A percentile compares a stretch with the other conserved stretches of the same genome.
phyloP scores from a whole-genome alignment of 2,329 filamentous ascomycete species.

The Colletotrichum sp. region DNA sequence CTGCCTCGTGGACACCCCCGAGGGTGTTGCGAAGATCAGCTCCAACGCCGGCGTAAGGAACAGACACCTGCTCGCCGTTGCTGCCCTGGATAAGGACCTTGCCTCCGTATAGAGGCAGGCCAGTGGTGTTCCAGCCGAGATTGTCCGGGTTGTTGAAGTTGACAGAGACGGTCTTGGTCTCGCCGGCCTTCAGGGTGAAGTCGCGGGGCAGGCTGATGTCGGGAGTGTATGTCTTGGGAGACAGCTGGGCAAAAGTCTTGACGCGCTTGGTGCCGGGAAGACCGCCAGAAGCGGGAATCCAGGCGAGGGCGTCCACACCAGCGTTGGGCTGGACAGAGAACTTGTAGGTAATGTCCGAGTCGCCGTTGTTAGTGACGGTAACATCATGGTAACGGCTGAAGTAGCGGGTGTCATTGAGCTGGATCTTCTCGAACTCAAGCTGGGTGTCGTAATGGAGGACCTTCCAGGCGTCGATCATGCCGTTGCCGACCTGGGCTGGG shows the following conservation, averaged over 20 bases:
- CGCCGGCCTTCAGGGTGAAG: constrained; percentile 29
- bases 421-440: constrained; percentile 45
- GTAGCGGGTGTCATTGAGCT: constrained; percentile 50
- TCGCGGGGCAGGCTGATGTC: constrained; percentile 22
- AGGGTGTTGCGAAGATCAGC: constrained; percentile 19
- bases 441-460: constrained; percentile 42
- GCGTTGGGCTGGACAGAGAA: constrained; percentile 33
- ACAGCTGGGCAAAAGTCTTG: constrained; percentile 28
- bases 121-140: constrained; percentile 26
- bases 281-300: constrained; percentile 3
- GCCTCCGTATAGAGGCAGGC: constrained; percentile 38
- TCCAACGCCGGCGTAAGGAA: constrained; percentile 40
- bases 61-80: constrained; percentile 44
- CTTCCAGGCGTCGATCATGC: constrained; percentile 47
- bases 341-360: constrained; percentile 37
- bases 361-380: constrained; percentile 41
- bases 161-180: constrained; percentile 28
- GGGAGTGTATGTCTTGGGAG: constrained; percentile 22
- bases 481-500: constrained; percentile 45
- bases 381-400: constrained; percentile 34
- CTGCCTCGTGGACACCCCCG: constrained; percentile 16
- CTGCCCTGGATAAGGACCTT: constrained; percentile 38
- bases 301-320: constrained; percentile 39
- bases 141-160: constrained; percentile 32
- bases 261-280: constrained; percentile 7